Evolutionary conservation across 129 eudicot species (phyloP).

Genomic region (Lactuca sativa): DNA sequence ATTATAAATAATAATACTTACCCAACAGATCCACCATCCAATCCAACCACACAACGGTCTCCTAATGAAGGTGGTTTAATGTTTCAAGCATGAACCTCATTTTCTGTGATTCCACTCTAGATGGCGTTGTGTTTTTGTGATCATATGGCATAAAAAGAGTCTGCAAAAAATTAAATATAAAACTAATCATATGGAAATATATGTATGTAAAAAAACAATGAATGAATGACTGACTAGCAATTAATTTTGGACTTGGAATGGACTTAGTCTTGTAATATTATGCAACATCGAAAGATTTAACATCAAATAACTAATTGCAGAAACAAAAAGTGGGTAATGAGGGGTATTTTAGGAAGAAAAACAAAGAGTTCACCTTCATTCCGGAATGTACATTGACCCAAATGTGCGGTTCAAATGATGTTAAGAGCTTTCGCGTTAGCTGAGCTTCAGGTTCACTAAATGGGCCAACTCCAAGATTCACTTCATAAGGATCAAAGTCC

Average conservation of each 20-base stretch:
- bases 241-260: too few species aligned
- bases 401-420: slow-evolving; percentile 86
- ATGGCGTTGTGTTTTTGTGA: slow-evolving; percentile 91
- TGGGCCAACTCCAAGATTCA: slow-evolving; percentile 82
- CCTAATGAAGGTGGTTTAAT: slow-evolving; percentile 80
- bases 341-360: background rate
- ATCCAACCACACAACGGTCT: slow-evolving; percentile 81
- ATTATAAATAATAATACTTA: slow-evolving; percentile 30
- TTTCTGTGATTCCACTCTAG: slow-evolving; percentile 59
- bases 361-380: slow-evolving; percentile 65
- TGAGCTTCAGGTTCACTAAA: slow-evolving; percentile 97
- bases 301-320: too few species aligned
- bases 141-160: slow-evolving; percentile 98
- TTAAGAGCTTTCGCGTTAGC: slow-evolving; percentile 74
- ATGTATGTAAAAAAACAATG: background rate
- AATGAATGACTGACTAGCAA: too few species aligned
- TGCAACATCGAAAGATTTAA: too few species aligned
- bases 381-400: slow-evolving; percentile 99
- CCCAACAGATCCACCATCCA: slow-evolving; percentile 99
- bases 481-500: slow-evolving; percentile 96
- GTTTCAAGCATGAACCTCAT: slow-evolving; percentile 76
- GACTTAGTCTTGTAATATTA: too few species aligned
- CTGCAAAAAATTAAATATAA: slow-evolving; percentile 28
- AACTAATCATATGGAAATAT: background rate
- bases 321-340: background rate